Evolutionary conservation across 257 asterid species (phyloP).

Genomic region (Fraxinus excelsior): DNA sequence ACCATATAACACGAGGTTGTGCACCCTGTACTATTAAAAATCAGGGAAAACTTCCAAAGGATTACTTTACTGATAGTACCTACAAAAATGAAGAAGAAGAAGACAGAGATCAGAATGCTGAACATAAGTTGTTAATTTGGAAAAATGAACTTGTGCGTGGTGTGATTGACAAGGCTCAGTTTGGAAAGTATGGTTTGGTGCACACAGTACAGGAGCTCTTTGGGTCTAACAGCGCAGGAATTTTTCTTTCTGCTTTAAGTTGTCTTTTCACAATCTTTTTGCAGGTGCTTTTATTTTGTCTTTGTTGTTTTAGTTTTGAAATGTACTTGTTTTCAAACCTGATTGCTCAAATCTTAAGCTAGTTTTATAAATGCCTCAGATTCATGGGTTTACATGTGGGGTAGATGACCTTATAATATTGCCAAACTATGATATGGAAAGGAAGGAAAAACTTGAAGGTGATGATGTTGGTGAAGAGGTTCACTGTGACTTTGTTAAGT

Average conservation of each 20-base stretch:
- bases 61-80: slow-evolving; percentile 51
- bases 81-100: slow-evolving; percentile 49
- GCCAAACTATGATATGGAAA: slow-evolving; percentile 63
- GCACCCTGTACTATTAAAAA: slow-evolving; percentile 83
- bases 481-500: slow-evolving; percentile 84
- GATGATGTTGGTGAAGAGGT: slow-evolving; percentile 96
- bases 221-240: slow-evolving; percentile 88
- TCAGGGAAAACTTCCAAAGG: slow-evolving; percentile 76
- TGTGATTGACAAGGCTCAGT: slow-evolving; percentile 97
- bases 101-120: slow-evolving; percentile 64
- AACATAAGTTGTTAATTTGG: slow-evolving; percentile 79
- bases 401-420: slow-evolving; percentile 87
- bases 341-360: slow-evolving; percentile 27
- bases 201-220: slow-evolving; percentile 97
- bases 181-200: slow-evolving; percentile 93
- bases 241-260: slow-evolving; percentile 86
- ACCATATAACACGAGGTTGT: slow-evolving; percentile 77
- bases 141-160: slow-evolving; percentile 94
- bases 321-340: slow-evolving; percentile 7
- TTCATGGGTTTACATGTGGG: slow-evolving; percentile 96
- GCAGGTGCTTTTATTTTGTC: slow-evolving; percentile 59
- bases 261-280: slow-evolving; percentile 81
- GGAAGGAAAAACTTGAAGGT: slow-evolving; percentile 89
- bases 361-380: slow-evolving; percentile 46
- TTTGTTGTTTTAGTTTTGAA: slow-evolving; percentile 13